Base-by-base conservation (phyloP, 441 rosid genomes). In the Aleurites moluccanus region DNA sequence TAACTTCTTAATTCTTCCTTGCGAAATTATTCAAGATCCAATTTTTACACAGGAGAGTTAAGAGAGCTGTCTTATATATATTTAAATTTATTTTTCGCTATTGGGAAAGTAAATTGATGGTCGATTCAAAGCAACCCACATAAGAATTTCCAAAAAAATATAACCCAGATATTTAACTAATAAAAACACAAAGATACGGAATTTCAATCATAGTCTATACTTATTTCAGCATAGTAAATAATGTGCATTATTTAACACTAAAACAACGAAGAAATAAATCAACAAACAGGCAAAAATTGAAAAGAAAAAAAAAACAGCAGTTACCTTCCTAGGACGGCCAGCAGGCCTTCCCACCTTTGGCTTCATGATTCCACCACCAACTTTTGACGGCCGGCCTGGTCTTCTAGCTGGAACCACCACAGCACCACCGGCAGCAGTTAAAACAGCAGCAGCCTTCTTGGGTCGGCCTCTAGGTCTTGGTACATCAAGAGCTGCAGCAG, bases 241-340 rank as follows among this genome's bases (percentile, higher is more conserved):
- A 44, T 44, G 47, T 44, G 47, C n/a, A n/a, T n/a, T 44, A 44
- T 44, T 44, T 44, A 44, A 44, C 13, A 44, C 55, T 50, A 50
- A 16, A 18, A 2, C 8, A 53, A 53, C 25, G n/a, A 20, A 21
- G 10, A 53, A n/a, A 52, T 3, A 16, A 53, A 53, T 4, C 23
- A 9, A 2, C 8, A 10, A 53, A 2, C 23, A 53, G 2, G 25
- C 3, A 53, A 53, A 53, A 53, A 6, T 20, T 67, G 10, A 4
- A 20, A 61, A 15, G 13, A 9, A 40, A 59, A 66, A 74, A 67
- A 6, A 13, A 21, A 35, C 44, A 40, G 11, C 25, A 62, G 2
- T 33, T 78, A 91, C 97, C 97, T 89, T 90, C 84, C 71, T 87
- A 35, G 97, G 95, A 55, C 97, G 84, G 35, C 97, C 98, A 0